A percentile compares a stretch with the other conserved stretches of the same genome.
Evolutionary conservation across 2,329 filamentous ascomycete species (phyloP).

Genomic region (Monilinia fructicola): DNA sequence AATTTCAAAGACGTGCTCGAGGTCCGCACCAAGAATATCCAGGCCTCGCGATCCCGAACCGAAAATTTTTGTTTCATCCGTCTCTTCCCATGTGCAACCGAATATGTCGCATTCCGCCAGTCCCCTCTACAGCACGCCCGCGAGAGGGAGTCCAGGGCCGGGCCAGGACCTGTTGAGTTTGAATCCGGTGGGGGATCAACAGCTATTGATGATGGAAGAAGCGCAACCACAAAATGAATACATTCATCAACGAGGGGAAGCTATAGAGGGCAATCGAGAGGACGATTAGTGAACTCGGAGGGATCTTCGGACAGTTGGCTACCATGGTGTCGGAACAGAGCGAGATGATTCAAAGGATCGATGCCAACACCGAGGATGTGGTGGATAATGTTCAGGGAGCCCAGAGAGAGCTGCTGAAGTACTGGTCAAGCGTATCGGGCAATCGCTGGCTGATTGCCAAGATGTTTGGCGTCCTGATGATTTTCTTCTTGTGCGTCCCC

Average conservation of each 20-base stretch:
- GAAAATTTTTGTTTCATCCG: slow-evolving; percentile 96
- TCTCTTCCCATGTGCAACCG: slow-evolving; percentile 71
- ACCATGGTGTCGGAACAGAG: slow-evolving; percentile 97
- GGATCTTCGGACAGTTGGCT: slow-evolving; percentile 91
- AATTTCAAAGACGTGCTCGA: slow-evolving; percentile 98
- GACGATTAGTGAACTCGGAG: slow-evolving; percentile 87
- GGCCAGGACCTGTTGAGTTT: slow-evolving; percentile 74
- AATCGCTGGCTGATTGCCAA: slow-evolving; percentile 94
- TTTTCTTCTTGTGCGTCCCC: slow-evolving; percentile 69
- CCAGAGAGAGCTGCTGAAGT: slow-evolving; percentile 92
- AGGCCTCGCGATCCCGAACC: slow-evolving; percentile 85
- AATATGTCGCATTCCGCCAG: slow-evolving; percentile 74
- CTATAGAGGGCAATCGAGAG: slow-evolving; percentile 94
- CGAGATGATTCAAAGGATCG: slow-evolving; percentile 96
- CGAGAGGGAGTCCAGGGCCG: slow-evolving; percentile 63
- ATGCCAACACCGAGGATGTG: slow-evolving; percentile 95
- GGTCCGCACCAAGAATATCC: slow-evolving; percentile 95
- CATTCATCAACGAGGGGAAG: slow-evolving; percentile 89
- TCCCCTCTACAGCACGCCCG: slow-evolving; percentile 80
- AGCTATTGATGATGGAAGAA: slow-evolving; percentile 91
- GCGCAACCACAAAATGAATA: slow-evolving; percentile 83
- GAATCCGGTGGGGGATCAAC: slow-evolving; percentile 82
- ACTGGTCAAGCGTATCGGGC: slow-evolving; percentile 90
- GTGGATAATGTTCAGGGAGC: slow-evolving; percentile 98
- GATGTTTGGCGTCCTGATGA: slow-evolving; percentile 90